Base-by-base conservation (phyloP, 768 basidiomycete species). In the Hebeloma cylindrosporum region DNA sequence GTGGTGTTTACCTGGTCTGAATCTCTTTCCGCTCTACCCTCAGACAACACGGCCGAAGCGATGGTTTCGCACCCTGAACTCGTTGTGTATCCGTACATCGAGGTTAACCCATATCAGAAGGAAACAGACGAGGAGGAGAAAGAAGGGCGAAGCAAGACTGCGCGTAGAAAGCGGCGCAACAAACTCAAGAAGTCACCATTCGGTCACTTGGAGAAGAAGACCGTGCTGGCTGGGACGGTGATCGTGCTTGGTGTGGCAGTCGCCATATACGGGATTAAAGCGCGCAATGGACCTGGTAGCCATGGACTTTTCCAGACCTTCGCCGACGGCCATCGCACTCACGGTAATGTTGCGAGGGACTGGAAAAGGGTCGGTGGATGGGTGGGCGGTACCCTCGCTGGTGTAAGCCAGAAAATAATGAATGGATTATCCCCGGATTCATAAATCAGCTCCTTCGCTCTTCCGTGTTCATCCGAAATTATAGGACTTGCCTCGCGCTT, bases 1-100 rank as follows among this genome's bases (percentile, higher is more conserved):
- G 85, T 78, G 27, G 68, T 88, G 39, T 78, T 74, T 60, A 90
- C 89, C 7, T 92, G 88, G 88, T 77, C 74, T 13, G 77, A 82
- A 53, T 60, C 65, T 20, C 54, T 60, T 2, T 38, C 61, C 0
- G 61, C 64, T n/a, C 61, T 79, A 31, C 79, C 77, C 0, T 53
- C 62, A 6, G 81, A 83, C 52, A 67, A 73, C 40, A 74, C 72
- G 35, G 84, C 83, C 3, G 85, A 86, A 62, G 60, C 65, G 6
- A 79, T 84, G 72, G 79, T 85, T 14, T 58, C 61, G 4, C 63
- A 67, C 17, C 78, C 80, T 1, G 76, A 76, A 32, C 68, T 80
- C 32, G 65, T 86, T 30, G 82, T 86, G 16, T 75, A 77, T 36
- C 79, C 77, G 16, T 69, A 72, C 40, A 57, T 68, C 5, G 69